Conservation (phyloP, 1,284 basidiomycete species). For the Farysia itapuensis region DNA sequence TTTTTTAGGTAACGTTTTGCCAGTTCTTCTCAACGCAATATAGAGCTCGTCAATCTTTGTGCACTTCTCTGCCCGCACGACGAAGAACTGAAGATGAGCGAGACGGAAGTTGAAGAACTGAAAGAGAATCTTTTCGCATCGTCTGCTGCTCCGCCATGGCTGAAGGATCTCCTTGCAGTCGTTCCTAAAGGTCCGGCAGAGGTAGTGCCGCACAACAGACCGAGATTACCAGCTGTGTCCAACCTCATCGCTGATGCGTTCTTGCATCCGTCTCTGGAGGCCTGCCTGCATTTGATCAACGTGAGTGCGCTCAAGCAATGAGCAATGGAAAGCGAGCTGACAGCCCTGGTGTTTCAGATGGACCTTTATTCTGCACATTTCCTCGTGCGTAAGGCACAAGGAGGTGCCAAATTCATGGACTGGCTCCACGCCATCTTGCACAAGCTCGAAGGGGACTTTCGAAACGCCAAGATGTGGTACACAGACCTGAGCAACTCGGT, state of each 20-base stretch:
- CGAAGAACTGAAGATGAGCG: too few relatives aligned
- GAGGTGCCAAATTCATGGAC: slow-evolving; percentile 20
- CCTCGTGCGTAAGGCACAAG: slow-evolving; percentile 24
- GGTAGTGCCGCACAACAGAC: neutral
- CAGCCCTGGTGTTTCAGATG: slow-evolving; percentile 1
- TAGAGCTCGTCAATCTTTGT: too few relatives aligned
- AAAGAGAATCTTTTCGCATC: neutral
- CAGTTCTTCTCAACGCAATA: too few relatives aligned
- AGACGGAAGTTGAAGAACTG: neutral
- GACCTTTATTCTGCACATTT: slow-evolving; percentile 30
- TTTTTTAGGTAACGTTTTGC: too few relatives aligned
- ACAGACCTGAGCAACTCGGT: slow-evolving; percentile 21
- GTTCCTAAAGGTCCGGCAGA: neutral
- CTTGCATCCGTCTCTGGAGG: neutral
- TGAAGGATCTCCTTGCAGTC: neutral
- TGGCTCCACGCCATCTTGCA: slow-evolving; percentile 30
- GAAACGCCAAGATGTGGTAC: slow-evolving; percentile 37
- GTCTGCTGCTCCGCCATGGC: neutral
- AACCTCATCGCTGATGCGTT: neutral
- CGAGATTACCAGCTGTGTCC: neutral
- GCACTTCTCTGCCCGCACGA: too few relatives aligned
- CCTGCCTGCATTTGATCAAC: neutral
- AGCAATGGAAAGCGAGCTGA: too few relatives aligned
- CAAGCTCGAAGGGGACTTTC: slow-evolving; percentile 26
- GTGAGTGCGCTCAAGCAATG: too few relatives aligned